Base-by-base conservation (phyloP, 176 grass and related monocot genomes). In the Hsuehochloa calcarea region DNA sequence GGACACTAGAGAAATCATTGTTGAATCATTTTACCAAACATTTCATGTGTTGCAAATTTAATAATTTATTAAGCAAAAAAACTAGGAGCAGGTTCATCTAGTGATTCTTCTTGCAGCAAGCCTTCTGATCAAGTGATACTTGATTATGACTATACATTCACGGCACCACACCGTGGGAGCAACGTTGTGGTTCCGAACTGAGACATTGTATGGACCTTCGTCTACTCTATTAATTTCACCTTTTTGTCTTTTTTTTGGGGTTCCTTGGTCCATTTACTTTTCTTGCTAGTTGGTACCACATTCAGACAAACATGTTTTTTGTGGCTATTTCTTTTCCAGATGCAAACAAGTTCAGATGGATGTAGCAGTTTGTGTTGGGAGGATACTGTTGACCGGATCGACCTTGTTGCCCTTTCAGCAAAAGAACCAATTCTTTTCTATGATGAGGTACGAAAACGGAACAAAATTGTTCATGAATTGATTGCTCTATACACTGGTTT, bases 61-160 rank as follows among this genome's bases (percentile, higher is more conserved):
- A 61, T 46, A 25, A 15, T 68, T 37, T 65, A 35, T 67, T 46
- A 72, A 50, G 41, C 10, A 52, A 63, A 70, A 77, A 15, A 25
- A 0, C 11, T 51, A 79, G 61, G 15, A n/a, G 23, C 1, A 72
- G 5, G 7, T 79, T 80, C 61, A 83, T 67, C 8, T 69, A 22
- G n/a, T 80, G 4, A 23, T 54, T 78, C 75, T 85, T 77, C 52
- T 91, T 90, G 88, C 90, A 99, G 96, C 81, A 96, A 92, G 50
- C 93, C 96, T 86, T 90, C 84, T 45, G 90, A 96, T 44, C 93
- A 99, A 85, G 91, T 99, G 65, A 86, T 98, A 72, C 91, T 98
- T 85, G 96, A 95, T 65, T 98, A 98, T 81, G 96, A 98, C 66
- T 98, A 95, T 75, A 94, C 96, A 87, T 98, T 96, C 66, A 95